Evolutionary conservation across 2,329 filamentous ascomycete species (phyloP).

Genomic region (Epichloe elymi): DNA sequence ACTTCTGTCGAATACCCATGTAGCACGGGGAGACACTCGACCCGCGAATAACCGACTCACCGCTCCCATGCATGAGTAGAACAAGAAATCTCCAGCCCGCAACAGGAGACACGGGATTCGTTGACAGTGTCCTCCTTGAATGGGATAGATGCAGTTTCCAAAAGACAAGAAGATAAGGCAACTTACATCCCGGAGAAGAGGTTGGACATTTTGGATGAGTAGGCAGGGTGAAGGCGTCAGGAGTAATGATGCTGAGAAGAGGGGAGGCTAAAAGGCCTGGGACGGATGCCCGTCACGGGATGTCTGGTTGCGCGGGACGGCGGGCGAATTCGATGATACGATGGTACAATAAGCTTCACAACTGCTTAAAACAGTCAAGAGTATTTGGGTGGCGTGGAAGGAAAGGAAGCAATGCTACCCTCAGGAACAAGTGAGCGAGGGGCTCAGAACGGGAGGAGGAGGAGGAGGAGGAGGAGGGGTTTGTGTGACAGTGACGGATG

Average conservation of each 20-base stretch:
- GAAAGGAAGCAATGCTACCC: neutral
- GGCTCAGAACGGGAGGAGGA: neutral
- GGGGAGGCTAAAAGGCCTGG: neutral
- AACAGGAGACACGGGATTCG: neutral
- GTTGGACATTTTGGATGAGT: constrained; percentile 37
- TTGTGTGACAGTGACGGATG: neutral
- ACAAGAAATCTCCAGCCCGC: neutral
- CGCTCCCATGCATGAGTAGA: neutral
- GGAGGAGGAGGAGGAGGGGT: neutral
- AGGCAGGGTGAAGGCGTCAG: constrained; percentile 5
- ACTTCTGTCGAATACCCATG: neutral
- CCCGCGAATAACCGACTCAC: neutral
- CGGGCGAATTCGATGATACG: neutral
- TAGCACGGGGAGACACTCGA: neutral
- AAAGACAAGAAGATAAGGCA: constrained; percentile 1
- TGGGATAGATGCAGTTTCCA: neutral
- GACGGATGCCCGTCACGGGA: constrained; percentile 5
- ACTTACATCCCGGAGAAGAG: constrained; percentile 51
- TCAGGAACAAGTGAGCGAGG: neutral
- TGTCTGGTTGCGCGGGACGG: constrained; percentile 1
- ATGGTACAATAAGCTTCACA: neutral
- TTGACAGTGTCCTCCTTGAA: neutral
- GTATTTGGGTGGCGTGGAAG: neutral
- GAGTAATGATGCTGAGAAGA: constrained; percentile 1
- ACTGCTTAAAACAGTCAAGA: neutral